Conservation (phyloP, 2,329 filamentous ascomycete species). For the Hymenoscyphus fraxineus region DNA sequence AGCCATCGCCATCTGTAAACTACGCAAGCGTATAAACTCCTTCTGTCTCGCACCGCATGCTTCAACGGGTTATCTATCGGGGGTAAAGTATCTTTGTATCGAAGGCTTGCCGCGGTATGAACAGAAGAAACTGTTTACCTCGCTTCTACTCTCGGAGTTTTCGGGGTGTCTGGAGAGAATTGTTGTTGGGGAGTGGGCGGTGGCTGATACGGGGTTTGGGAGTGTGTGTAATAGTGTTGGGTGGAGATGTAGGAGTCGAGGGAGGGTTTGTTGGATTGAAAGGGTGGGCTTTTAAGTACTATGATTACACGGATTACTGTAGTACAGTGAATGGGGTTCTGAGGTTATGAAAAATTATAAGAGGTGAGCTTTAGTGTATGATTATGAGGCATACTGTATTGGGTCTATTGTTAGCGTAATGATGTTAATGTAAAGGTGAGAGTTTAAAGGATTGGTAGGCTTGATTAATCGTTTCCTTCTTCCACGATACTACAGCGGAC, state of each 20-base stretch:
- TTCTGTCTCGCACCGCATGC: neutral
- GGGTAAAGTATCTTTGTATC: slow-evolving; percentile 3
- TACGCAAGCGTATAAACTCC: slow-evolving; percentile 6
- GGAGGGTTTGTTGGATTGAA: slow-evolving; percentile 9
- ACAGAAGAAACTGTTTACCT: slow-evolving; percentile 11
- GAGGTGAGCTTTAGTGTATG: too few relatives aligned
- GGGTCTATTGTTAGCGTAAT: too few relatives aligned
- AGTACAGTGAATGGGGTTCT: too few relatives aligned
- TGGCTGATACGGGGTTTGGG: neutral
- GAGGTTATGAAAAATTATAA: too few relatives aligned
- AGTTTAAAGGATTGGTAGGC: too few relatives aligned
- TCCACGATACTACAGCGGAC: too few relatives aligned
- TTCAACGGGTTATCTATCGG: neutral
- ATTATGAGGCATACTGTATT: too few relatives aligned
- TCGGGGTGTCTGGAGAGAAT: slow-evolving; percentile 4
- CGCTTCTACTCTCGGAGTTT: slow-evolving; percentile 8
- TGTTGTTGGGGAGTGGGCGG: slow-evolving; percentile 7
- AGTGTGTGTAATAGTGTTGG: slow-evolving; percentile 12
- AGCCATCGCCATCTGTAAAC: slow-evolving; percentile 12
- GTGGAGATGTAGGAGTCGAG: slow-evolving; percentile 8
- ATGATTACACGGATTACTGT: too few relatives aligned
- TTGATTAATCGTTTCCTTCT: too few relatives aligned
- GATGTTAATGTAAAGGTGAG: too few relatives aligned
- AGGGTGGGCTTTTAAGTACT: neutral
- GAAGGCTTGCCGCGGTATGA: slow-evolving; percentile 2